These are phyloP conservation scores for Gracilaria gracilis DNA, from an alignment of 23 red algal genomes.

Conservation along the genomic window DNA sequence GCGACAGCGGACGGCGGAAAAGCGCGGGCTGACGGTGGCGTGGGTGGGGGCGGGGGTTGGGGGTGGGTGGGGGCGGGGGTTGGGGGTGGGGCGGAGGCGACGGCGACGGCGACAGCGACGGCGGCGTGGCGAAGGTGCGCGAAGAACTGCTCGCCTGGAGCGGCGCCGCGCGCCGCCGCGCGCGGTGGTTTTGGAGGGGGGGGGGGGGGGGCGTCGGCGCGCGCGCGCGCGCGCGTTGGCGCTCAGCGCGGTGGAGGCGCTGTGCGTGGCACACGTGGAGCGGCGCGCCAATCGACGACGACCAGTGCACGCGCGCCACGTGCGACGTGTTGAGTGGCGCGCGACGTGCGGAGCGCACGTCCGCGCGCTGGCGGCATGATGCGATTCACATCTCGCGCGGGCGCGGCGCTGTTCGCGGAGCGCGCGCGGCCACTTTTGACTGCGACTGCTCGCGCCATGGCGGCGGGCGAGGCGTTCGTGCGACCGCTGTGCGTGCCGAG, in stretches of 20 bases:
- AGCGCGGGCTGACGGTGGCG: no score
- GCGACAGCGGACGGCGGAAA: background rate
- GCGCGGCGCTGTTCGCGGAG: background rate
- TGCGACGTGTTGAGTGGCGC: background rate
- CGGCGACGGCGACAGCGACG: background rate
- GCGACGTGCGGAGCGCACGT: background rate
- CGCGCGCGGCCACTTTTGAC: background rate
- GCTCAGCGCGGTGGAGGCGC: background rate
- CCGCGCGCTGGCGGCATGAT: background rate
- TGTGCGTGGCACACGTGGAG: background rate
- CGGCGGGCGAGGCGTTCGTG: background rate
- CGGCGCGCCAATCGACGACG: background rate
- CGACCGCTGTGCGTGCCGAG: background rate
- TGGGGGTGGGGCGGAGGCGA: background rate
- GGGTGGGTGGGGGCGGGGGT: background rate
- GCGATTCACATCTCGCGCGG: background rate
- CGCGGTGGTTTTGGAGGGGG: background rate
- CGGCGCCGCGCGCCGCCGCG: background rate
- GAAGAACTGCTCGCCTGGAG: background rate
- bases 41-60: background rate
- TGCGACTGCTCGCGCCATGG: background rate
- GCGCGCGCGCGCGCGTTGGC: background rate
- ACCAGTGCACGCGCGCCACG: background rate
- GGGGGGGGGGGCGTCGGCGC: no score
- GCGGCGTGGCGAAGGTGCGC: background rate